Base-by-base conservation (phyloP, 179 eudicot species). In the Drosera spatulata region DNA sequence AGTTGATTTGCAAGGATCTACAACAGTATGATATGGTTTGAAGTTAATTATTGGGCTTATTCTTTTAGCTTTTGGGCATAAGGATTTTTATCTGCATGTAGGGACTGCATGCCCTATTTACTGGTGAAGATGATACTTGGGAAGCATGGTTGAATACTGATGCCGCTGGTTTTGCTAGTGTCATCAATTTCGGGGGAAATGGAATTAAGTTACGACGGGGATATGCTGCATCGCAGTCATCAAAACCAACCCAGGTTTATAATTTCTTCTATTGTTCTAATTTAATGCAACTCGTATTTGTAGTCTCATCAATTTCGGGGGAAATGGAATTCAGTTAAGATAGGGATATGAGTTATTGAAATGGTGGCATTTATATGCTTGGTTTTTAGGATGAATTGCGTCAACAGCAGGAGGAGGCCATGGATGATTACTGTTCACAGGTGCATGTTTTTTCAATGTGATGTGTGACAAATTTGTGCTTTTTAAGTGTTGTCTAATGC, bases 101-200 rank as follows among this genome's bases (percentile, higher is more conserved):
- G 99, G 99, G 95, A 57, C 73, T 90, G 64, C 85, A 90, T 85
- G 97, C 86, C 38, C 97, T 90, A 68, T 93, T 93, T 58, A 90
- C 94, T 55, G 99, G 99, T 62, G 99, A 93, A 73, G 99, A 93
- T 73, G 82, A 77, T 78, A 86, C 99, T 12, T 93, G 99, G 99
- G 99, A 93, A 71, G 97, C 99, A 62, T 93, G 94, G 95, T 77
- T 93, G 60, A 81, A 78, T 70, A 78, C 69, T 68, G 96, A 85
- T 71, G 76, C 97, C 66, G 85, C 97, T 70, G 95, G 97, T 12
- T 80, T 86, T 72, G 73, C 93, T 39, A 68, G 62, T 64, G 73
- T 83, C 58, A 66, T 93, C 49, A 75, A 41, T 70, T 67, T 93
- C 41, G 87, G 94, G 41, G 80, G 85, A 63, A 83, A 74, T 55